These are phyloP conservation scores for Exutisphaerella laricina DNA, from an alignment of 2,329 filamentous ascomycete species.

Conservation along the genomic window DNA sequence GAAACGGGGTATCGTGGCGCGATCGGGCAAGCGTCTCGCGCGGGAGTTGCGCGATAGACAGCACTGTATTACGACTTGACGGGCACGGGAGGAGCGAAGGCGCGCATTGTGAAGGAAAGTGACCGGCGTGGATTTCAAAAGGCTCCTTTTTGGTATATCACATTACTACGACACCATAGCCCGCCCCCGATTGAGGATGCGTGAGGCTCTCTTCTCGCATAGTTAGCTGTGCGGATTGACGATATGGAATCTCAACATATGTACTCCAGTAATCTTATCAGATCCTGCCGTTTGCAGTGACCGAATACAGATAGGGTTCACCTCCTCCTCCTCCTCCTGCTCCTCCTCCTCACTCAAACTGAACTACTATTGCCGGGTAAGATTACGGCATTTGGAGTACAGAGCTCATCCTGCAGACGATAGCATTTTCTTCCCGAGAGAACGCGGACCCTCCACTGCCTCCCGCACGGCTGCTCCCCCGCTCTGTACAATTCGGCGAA, in stretches of 20 bases:
- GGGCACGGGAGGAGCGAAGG: constrained; percentile 7
- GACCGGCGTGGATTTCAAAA: constrained; percentile 2
- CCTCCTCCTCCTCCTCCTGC: too few relatives aligned
- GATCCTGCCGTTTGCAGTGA: neutral
- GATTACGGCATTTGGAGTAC: too few relatives aligned
- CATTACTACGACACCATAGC: constrained; percentile 11
- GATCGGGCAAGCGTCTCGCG: neutral
- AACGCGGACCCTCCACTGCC: too few relatives aligned
- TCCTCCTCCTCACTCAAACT: too few relatives aligned
- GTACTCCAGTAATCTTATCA: too few relatives aligned
- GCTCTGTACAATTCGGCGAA: too few relatives aligned
- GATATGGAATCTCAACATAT: neutral
- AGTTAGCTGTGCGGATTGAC: constrained; percentile 8
- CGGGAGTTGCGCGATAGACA: constrained; percentile 9
- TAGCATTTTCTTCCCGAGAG: too few relatives aligned
- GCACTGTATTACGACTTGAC: constrained; percentile 9
- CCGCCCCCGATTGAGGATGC: constrained; percentile 14
- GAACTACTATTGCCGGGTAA: too few relatives aligned
- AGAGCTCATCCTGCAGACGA: too few relatives aligned
- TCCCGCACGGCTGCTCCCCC: too few relatives aligned
- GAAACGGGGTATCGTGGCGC: neutral
- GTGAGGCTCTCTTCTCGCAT: constrained; percentile 13
- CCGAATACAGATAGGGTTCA: neutral
- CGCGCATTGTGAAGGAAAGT: neutral
- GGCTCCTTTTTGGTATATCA: constrained; percentile 5